These are phyloP conservation scores for Cyphellophora europaea DNA, from an alignment of 2,329 filamentous ascomycete species.

Conservation along the genomic window DNA sequence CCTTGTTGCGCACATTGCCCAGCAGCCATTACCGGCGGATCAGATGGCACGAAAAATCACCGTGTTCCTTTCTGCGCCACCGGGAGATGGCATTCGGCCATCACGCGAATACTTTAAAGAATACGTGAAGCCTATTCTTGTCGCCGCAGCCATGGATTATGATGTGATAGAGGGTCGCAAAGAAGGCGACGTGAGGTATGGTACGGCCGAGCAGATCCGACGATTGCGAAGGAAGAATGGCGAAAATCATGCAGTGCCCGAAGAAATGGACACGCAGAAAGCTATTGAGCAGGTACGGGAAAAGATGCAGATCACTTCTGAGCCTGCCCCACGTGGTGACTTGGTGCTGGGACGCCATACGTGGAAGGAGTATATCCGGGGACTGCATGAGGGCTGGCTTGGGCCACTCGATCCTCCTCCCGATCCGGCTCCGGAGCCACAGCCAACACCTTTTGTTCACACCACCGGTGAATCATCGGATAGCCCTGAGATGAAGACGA, in stretches of 20 bases:
- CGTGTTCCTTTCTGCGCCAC: slow-evolving; percentile 75
- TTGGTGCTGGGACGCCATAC: slow-evolving; percentile 82
- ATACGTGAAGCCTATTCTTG: slow-evolving; percentile 87
- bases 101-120: slow-evolving; percentile 95
- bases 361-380: slow-evolving; percentile 95
- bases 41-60: slow-evolving; percentile 76
- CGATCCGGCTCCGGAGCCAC: slow-evolving; percentile 17
- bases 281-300: slow-evolving; percentile 53
- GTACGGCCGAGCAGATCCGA: slow-evolving; percentile 76
- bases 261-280: slow-evolving; percentile 29
- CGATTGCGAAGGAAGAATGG: slow-evolving; percentile 52
- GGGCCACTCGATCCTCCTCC: slow-evolving; percentile 56
- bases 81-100: slow-evolving; percentile 70
- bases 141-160: slow-evolving; percentile 86
- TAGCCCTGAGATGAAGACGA: slow-evolving; percentile 27
- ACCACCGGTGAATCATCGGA: slow-evolving; percentile 22
- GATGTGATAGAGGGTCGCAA: slow-evolving; percentile 87
- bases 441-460: slow-evolving; percentile 18
- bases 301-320: slow-evolving; percentile 59
- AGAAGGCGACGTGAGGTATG: slow-evolving; percentile 86
- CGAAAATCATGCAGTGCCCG: slow-evolving; percentile 38
- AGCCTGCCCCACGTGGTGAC: slow-evolving; percentile 68
- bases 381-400: slow-evolving; percentile 92
- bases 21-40: slow-evolving; percentile 62
- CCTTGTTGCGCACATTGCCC: slow-evolving; percentile 73